Evolutionary conservation across 352 stramenopile species (phyloP).

Genomic region (Globisporangium nodosum): DNA sequence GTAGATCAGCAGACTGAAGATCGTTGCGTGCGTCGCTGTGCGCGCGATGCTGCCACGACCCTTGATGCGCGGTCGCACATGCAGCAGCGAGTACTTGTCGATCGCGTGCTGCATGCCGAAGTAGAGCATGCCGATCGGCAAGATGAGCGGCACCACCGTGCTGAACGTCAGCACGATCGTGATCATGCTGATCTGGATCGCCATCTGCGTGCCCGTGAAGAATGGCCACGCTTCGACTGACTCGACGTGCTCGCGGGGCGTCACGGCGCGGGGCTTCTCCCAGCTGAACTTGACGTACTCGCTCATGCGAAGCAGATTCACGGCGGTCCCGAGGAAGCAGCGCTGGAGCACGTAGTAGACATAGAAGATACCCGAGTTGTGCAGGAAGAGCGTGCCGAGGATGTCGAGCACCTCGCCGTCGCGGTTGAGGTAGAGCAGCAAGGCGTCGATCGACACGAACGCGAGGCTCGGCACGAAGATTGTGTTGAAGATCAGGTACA

Average conservation of each 20-base stretch:
- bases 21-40: conserved; percentile 75
- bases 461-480: conserved; percentile 82
- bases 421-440: conserved; percentile 69
- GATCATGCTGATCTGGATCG: conserved; percentile 81
- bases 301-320: conserved; percentile 68
- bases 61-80: conserved; percentile 79
- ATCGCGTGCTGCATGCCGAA: conserved; percentile 81
- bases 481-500: conserved; percentile 88
- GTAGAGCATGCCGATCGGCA: conserved; percentile 77
- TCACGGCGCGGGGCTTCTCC: conserved; percentile 73
- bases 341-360: conserved; percentile 85
- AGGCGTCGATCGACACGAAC: conserved; percentile 83
- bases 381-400: conserved; percentile 77
- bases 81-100: conserved; percentile 82
- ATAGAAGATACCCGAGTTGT: conserved; percentile 88
- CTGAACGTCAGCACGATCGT: conserved; percentile 82
- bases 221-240: conserved; percentile 73
- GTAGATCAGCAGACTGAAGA: conserved; percentile 77
- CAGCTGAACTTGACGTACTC: conserved; percentile 80
- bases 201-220: conserved; percentile 80
- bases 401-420: conserved; percentile 76
- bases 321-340: conserved; percentile 71
- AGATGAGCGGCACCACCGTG: conserved; percentile 79
- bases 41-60: conserved; percentile 76
- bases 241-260: conserved; percentile 59